Evolutionary conservation across 2,329 filamentous ascomycete genomes (phyloP).

Genomic region (Escovopsis weberi): DNA sequence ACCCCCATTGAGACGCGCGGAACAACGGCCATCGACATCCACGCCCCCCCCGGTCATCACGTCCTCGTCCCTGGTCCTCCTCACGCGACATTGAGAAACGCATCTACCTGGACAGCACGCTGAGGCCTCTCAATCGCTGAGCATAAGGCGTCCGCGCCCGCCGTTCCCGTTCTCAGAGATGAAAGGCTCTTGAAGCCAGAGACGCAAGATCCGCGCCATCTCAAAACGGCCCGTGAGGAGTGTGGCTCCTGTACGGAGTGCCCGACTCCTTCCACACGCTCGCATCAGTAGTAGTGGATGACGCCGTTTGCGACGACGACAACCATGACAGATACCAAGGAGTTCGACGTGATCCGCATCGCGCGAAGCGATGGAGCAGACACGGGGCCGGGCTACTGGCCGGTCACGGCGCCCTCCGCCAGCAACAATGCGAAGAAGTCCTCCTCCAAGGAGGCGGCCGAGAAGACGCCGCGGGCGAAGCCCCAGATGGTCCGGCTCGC

Average conservation of each 20-base stretch:
- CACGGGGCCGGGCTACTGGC: conserved; percentile 31
- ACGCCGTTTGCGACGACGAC: too few species aligned
- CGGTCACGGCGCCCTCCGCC: conserved; percentile 15
- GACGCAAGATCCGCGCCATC: neutral
- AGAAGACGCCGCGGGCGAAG: conserved; percentile 24
- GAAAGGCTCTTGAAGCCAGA: neutral
- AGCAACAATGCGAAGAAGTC: conserved; percentile 18
- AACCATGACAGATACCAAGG: conserved; percentile 20
- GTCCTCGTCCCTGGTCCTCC: too few species aligned
- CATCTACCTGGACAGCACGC: neutral
- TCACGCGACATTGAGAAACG: neutral
- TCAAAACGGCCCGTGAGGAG: too few species aligned
- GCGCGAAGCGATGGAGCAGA: conserved; percentile 32
- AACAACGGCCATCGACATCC: neutral
- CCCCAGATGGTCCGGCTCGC: conserved; percentile 29
- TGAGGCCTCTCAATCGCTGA: neutral
- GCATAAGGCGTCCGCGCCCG: neutral
- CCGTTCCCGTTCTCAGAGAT: too few species aligned
- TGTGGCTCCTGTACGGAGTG: too few species aligned
- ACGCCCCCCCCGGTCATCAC: neutral
- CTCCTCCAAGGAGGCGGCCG: conserved; percentile 20
- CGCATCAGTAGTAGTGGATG: too few species aligned
- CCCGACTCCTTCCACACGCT: too few species aligned
- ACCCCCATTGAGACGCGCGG: too few species aligned
- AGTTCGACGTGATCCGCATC: conserved; percentile 27